phyloP scores from a whole-genome alignment of 305 asterid genomes.

The Fraxinus platypoda region DNA sequence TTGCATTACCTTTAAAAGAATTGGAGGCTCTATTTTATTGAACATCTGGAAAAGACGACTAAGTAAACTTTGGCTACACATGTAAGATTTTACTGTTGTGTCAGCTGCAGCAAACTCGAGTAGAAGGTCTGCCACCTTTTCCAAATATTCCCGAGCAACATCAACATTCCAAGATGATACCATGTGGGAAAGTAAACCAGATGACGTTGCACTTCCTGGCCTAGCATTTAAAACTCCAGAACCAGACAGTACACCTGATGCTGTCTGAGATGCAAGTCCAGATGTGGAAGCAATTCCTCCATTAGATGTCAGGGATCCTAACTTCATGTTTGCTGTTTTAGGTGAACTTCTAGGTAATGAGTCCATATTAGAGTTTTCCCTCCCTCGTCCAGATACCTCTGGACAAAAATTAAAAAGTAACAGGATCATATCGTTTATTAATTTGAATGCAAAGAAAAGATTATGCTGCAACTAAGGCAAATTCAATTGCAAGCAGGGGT shows the following conservation, averaged over 20 bases:
- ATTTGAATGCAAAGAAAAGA: slow-evolving; percentile 16
- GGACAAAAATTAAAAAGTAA: slow-evolving; percentile 32
- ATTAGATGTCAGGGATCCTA: slow-evolving; percentile 46
- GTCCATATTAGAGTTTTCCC: slow-evolving; percentile 66
- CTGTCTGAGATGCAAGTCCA: slow-evolving; percentile 77
- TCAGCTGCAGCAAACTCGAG: slow-evolving; percentile 97
- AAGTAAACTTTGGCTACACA: slow-evolving; percentile 98
- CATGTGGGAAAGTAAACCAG: slow-evolving; percentile 85
- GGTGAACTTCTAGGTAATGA: slow-evolving; percentile 69
- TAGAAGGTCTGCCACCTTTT: slow-evolving; percentile 94
- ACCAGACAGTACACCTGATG: slow-evolving; percentile 94
- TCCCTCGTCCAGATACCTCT: slow-evolving; percentile 93
- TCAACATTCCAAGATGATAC: slow-evolving; percentile 95
- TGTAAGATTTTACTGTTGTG: slow-evolving; percentile 79
- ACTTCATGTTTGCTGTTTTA: slow-evolving; percentile 66
- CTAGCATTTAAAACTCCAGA: slow-evolving; percentile 97
- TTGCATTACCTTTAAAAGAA: slow-evolving; percentile 81
- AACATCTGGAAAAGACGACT: slow-evolving; percentile 98
- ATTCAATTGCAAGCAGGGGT: slow-evolving; percentile 9
- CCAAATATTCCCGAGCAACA: slow-evolving; percentile 88
- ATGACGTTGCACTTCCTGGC: slow-evolving; percentile 95
- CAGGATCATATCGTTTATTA: slow-evolving; percentile 15
- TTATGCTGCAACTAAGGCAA: slow-evolving; percentile 17
- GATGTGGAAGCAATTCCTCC: slow-evolving; percentile 63
- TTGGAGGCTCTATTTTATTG: slow-evolving; percentile 91